Evolutionary conservation across 2,329 filamentous ascomycete genomes (phyloP).

Genomic region (Diplodia seriata): DNA sequence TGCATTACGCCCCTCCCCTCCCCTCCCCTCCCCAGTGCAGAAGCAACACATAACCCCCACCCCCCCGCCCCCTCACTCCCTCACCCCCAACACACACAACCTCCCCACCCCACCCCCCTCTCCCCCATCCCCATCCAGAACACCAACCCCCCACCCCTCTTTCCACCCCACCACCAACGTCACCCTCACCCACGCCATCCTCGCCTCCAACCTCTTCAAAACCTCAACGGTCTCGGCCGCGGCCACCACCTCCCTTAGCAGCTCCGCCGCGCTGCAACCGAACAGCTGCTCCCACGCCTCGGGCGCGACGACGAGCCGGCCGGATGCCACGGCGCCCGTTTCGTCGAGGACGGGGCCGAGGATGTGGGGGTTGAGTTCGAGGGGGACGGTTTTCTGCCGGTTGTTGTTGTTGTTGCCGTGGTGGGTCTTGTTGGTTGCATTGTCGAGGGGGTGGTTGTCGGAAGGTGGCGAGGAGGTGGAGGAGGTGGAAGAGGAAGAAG

Average conservation of each 20-base stretch:
- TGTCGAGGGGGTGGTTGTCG: no score
- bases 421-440: no score
- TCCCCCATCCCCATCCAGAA: neutral
- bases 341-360: slow-evolving; percentile 60
- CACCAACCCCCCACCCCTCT: neutral
- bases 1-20: no score
- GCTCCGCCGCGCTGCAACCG: slow-evolving; percentile 52
- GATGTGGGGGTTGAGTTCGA: slow-evolving; percentile 54
- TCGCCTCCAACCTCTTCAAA: slow-evolving; percentile 59
- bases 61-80: no score
- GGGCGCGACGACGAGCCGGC: slow-evolving; percentile 62
- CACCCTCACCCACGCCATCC: slow-evolving; percentile 59
- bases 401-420: no score
- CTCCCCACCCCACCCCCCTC: no score
- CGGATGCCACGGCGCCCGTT: slow-evolving; percentile 59
- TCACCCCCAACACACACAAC: no score
- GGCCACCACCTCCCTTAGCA: slow-evolving; percentile 47
- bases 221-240: slow-evolving; percentile 40
- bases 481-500: no score
- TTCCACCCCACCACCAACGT: slow-evolving; percentile 61
- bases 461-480: no score
- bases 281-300: slow-evolving; percentile 61
- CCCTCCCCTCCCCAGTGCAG: no score
- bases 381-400: neutral
- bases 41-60: no score